phyloP scores from a whole-genome alignment of 73 alveolate species.

The Paramecium caudatum region DNA sequence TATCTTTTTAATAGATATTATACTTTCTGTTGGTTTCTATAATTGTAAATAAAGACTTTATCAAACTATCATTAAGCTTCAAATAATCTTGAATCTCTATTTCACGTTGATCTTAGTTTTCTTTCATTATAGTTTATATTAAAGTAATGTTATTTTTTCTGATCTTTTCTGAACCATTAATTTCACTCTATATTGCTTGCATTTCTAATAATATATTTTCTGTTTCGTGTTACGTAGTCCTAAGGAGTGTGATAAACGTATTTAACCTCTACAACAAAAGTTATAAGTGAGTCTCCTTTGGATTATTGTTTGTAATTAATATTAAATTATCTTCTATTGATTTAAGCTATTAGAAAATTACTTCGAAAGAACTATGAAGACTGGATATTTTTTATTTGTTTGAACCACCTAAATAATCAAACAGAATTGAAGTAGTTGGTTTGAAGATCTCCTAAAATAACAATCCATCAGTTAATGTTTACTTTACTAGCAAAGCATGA shows the following conservation, averaged over 20 bases:
- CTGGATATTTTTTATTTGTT: neutral
- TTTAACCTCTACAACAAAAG: neutral
- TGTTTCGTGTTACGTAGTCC: neutral
- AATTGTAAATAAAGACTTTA: neutral
- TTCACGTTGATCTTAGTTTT: neutral
- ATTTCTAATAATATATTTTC: neutral
- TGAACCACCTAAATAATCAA: neutral
- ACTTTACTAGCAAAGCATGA: no score
- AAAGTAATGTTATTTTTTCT: neutral
- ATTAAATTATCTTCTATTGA: conserved; percentile 10
- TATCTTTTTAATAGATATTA: neutral
- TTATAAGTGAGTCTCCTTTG: neutral
- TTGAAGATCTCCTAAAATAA: no score
- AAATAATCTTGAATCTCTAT: conserved; percentile 9
- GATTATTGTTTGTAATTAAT: neutral
- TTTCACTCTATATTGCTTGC: neutral
- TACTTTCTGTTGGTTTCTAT: conserved; percentile 26
- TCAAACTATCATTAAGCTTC: neutral
- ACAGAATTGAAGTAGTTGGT: neutral
- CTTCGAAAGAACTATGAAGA: neutral
- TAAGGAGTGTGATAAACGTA: neutral
- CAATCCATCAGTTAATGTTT: no score
- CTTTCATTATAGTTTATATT: conserved; percentile 21
- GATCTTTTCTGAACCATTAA: neutral
- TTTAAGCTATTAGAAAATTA: neutral